Conservation (phyloP, 441 rosid species). For the Gossypium gossypioides region DNA sequence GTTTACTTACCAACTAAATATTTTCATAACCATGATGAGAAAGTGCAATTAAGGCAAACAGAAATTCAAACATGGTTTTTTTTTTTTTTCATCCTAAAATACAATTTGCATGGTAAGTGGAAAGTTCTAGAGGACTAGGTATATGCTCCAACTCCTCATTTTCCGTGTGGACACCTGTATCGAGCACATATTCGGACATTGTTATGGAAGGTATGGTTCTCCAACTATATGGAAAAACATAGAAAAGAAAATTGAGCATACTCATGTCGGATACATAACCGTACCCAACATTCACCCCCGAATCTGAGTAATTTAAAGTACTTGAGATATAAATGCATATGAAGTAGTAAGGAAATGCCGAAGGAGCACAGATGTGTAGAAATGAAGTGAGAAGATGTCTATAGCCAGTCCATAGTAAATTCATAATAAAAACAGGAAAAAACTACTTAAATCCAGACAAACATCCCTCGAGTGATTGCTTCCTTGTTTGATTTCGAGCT, state of each 20-base stretch:
- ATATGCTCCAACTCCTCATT: not conserved
- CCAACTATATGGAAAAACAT: not conserved
- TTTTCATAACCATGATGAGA: not conserved
- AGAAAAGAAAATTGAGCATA: not conserved
- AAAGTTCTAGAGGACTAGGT: not conserved
- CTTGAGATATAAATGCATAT: not conserved
- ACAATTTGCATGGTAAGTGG: not conserved
- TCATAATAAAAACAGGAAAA: not conserved
- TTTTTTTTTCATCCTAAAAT: not conserved
- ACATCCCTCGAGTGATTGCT: constrained; percentile 16
- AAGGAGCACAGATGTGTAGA: not conserved
- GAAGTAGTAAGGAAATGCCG: not conserved
- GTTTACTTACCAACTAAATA: not conserved
- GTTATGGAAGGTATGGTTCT: not conserved
- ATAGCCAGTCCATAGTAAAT: not conserved
- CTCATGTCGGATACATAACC: not conserved
- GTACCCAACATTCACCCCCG: not conserved
- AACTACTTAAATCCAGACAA: not conserved
- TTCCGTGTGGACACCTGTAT: not conserved
- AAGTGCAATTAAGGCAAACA: not conserved
- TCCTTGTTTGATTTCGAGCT: constrained; percentile 13
- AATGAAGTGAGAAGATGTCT: not conserved
- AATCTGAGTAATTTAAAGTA: not conserved
- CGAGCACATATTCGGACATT: not conserved
- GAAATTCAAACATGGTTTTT: not conserved